Conservation (phyloP, 2,329 filamentous ascomycete species). For the Aspergillus flavus region DNA sequence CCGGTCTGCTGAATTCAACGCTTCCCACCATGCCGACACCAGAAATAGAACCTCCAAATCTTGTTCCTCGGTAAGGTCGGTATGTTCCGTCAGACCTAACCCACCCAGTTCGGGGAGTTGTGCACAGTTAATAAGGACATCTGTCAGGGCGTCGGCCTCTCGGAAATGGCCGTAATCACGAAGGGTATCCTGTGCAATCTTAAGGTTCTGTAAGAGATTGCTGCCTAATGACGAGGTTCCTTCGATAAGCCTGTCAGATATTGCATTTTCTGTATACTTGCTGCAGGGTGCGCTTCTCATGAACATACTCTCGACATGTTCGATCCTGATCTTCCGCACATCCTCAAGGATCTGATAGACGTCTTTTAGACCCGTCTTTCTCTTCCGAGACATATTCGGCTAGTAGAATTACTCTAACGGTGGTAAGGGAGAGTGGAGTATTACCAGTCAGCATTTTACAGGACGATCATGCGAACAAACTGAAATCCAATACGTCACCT, state of each 20-base stretch:
- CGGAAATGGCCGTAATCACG: background rate
- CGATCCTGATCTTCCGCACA: background rate
- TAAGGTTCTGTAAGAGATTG: background rate
- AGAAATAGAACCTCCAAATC: slow-evolving; percentile 28
- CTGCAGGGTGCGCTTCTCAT: background rate
- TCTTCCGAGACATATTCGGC: background rate
- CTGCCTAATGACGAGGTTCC: background rate
- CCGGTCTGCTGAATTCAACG: slow-evolving; percentile 31
- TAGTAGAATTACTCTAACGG: background rate
- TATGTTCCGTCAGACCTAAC: slow-evolving; percentile 10
- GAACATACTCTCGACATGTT: background rate
- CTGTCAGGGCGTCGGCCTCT: slow-evolving; percentile 17
- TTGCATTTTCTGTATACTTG: background rate
- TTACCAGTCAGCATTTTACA: background rate
- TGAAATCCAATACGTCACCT: background rate
- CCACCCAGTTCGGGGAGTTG: slow-evolving; percentile 23
- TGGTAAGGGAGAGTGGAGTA: background rate
- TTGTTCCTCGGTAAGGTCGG: slow-evolving; percentile 9
- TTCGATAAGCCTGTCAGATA: background rate
- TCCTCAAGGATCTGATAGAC: background rate
- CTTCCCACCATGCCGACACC: slow-evolving; percentile 30
- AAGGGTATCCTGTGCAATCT: background rate
- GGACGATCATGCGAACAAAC: background rate
- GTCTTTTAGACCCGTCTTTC: background rate
- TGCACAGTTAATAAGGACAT: slow-evolving; percentile 24